phyloP scores from a whole-genome alignment of 2,329 filamentous ascomycete species.

The Sporothrix phasma region DNA sequence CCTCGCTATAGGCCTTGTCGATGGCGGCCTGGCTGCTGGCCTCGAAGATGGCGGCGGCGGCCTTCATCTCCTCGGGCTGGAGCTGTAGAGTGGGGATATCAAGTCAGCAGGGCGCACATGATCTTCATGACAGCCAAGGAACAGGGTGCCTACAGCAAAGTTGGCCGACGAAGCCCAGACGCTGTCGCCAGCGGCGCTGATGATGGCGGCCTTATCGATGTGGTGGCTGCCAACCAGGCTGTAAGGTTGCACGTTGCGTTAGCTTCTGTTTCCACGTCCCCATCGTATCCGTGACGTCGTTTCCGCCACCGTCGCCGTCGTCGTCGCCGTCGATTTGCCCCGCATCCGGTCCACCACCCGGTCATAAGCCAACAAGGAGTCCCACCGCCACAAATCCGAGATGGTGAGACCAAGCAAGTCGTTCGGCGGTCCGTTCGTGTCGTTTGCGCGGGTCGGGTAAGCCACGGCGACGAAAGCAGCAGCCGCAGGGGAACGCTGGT shows the following conservation, averaged over 20 bases:
- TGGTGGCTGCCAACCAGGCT: constrained; percentile 74
- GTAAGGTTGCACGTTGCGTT: constrained; percentile 16
- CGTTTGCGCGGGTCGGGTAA: background rate
- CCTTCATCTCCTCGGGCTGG: constrained; percentile 50
- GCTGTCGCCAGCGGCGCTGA: constrained; percentile 70
- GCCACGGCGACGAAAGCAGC: background rate
- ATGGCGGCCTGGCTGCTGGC: constrained; percentile 34
- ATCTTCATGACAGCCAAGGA: background rate
- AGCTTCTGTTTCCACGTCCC: background rate
- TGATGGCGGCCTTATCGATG: constrained; percentile 75
- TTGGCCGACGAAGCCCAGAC: constrained; percentile 62
- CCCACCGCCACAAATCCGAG: background rate
- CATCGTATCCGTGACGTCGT: too few relatives aligned
- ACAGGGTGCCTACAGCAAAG: constrained; percentile 55
- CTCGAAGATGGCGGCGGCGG: constrained; percentile 43
- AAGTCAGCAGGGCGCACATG: background rate
- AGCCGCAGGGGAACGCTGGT: background rate
- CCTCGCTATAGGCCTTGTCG: constrained; percentile 59
- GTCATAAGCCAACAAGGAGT: background rate
- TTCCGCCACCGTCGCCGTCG: background rate
- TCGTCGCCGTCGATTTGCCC: background rate
- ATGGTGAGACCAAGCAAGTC: background rate
- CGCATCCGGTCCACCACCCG: background rate
- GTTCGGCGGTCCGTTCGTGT: background rate
- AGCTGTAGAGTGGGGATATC: constrained; percentile 31